Evolutionary conservation across 768 basidiomycete species (phyloP), one percentile per base, ranked within the genome.

Genomic region (Mycena leptocephala): DNA sequence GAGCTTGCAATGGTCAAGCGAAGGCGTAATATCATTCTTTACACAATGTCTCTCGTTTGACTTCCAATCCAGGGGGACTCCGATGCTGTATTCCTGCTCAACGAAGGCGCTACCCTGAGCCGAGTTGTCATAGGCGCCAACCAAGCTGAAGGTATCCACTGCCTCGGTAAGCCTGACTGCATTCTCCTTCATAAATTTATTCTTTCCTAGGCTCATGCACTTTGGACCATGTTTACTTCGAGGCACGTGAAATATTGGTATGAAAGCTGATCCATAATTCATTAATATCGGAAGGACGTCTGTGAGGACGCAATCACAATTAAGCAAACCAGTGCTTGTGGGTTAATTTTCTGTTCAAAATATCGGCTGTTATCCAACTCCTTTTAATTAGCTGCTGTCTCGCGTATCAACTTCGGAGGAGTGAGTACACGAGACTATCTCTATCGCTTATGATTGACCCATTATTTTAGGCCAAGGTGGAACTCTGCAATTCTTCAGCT

Each of bases 131-230:
- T 88, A 68, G 87, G 87, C 3, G 80, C 84, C 32, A 85, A 87
- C 79, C 87, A 88, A 71, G 80, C 85, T 53, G 87, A 88, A 66
- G 87, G 87, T 58, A 80, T 87, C 56, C 86, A 87, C 72, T 87
- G 86, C 77, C 82, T 86, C 64, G 85, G 85, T 85, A 70, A 22
- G 78, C n/a, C n/a, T n/a, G n/a, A n/a, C n/a, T n/a, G n/a, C n/a
- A n/a, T n/a, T n/a, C 48, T 51, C 10, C n/a, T 24, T 33, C 72
- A 1, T 46, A 28, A 14, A 61, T 56, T n/a, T 72, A 28, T n/a
- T 11, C 26, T 16, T 43, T 20, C 70, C 9, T 22, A 84, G 81
- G 81, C 16, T 83, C 82, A 24, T 83, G 83, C 75, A 83, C 84
- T 5, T 66, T 84, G 74, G 81, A 85, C 69, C 81, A 83, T 68